phyloP scores from a whole-genome alignment of 1,284 basidiomycete species.

The Ganoderma multipileum region DNA sequence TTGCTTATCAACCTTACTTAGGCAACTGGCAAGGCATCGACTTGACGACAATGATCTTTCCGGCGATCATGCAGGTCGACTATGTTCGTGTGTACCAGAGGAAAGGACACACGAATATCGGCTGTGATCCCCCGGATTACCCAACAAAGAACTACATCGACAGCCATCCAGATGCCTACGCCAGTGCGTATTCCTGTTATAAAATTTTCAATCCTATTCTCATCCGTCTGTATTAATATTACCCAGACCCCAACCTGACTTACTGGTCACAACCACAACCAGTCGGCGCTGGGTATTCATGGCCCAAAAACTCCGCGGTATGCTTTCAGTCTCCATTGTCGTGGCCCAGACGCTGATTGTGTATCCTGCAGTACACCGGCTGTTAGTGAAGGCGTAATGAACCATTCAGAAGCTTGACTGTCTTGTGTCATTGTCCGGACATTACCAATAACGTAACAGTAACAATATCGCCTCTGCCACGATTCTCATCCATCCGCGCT shows the following conservation, averaged over 20 bases:
- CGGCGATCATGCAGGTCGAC: constrained; percentile 57
- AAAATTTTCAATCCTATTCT: neutral
- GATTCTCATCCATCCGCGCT: constrained; percentile 11
- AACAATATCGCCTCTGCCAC: constrained; percentile 27
- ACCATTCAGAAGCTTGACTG: constrained; percentile 16
- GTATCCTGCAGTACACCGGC: constrained; percentile 13
- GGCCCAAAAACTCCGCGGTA: constrained; percentile 41
- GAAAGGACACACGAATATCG: constrained; percentile 51
- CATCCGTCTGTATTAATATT: neutral
- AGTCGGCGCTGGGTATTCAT: constrained; percentile 38
- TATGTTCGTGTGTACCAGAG: constrained; percentile 69
- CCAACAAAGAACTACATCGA: constrained; percentile 61
- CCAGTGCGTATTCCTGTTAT: constrained; percentile 37
- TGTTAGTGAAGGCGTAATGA: constrained; percentile 25
- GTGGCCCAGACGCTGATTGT: neutral
- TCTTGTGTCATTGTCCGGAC: constrained; percentile 26
- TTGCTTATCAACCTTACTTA: constrained; percentile 12
- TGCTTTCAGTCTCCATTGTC: neutral
- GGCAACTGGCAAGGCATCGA: constrained; percentile 61
- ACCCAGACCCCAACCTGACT: constrained; percentile 38
- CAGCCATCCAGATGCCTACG: constrained; percentile 37
- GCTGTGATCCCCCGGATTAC: constrained; percentile 60
- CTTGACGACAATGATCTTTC: constrained; percentile 44
- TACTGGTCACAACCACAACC: constrained; percentile 36
- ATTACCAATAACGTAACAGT: constrained; percentile 30